These are phyloP conservation scores for Corymbia maculata DNA, from an alignment of 345 rosid genomes.

Conservation along the genomic window DNA sequence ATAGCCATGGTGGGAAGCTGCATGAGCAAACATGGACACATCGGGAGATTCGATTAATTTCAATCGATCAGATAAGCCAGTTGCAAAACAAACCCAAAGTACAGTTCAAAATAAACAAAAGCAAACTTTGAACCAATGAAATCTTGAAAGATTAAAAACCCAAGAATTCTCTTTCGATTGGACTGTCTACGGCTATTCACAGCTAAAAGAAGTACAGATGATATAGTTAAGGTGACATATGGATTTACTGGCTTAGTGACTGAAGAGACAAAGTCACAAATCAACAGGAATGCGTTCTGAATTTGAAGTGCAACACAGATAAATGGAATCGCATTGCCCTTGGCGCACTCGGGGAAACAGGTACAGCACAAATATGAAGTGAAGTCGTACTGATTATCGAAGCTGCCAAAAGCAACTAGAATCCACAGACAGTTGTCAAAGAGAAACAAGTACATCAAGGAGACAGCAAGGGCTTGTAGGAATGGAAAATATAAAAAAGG, in stretches of 20 bases:
- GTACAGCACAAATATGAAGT: too few relatives aligned
- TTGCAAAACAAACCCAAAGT: neutral
- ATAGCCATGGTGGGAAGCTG: slow-evolving; percentile 97
- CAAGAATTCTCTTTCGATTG: neutral
- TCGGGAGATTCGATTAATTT: neutral
- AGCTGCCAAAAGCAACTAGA: too few relatives aligned
- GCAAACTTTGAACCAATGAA: neutral
- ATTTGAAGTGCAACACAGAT: neutral
- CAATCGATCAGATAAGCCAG: neutral
- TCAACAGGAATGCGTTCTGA: neutral
- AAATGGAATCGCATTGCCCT: too few relatives aligned
- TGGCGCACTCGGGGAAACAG: too few relatives aligned
- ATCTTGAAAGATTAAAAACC: neutral
- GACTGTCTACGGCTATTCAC: neutral
- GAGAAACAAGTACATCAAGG: too few relatives aligned
- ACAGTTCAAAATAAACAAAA: neutral
- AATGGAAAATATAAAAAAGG: too few relatives aligned
- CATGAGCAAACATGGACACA: neutral
- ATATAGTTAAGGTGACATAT: neutral
- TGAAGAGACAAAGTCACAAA: neutral
- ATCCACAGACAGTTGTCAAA: too few relatives aligned
- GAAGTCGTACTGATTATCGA: too few relatives aligned
- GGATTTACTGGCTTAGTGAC: neutral
- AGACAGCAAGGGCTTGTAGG: too few relatives aligned
- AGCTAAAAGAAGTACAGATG: neutral